A percentile compares a stretch with the other conserved stretches of the same genome.
phyloP scores from a whole-genome alignment of 139 green algal species.

The Spirogloea muscicola region DNA sequence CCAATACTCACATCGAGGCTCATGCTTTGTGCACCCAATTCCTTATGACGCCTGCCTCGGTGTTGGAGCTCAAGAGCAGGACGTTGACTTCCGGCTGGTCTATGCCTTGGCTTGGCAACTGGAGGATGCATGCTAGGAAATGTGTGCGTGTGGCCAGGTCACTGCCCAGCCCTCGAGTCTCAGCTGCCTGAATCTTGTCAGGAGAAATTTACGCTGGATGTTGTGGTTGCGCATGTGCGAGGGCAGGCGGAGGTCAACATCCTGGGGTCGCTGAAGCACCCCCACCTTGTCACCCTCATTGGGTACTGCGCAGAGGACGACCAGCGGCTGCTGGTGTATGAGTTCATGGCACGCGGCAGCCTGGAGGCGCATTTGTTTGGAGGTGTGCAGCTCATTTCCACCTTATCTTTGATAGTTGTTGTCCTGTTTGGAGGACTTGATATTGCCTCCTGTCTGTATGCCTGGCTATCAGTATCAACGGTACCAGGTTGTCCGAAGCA shows the following conservation, averaged over 20 bases:
- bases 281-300: slow-evolving; percentile 39
- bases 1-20: too few species aligned
- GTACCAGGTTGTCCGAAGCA: too few species aligned
- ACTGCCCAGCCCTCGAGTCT: too few species aligned
- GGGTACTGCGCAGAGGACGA: slow-evolving; percentile 42
- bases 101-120: too few species aligned
- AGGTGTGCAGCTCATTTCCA: slow-evolving; percentile 12
- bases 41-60: too few species aligned
- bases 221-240: neutral
- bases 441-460: neutral
- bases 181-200: too few species aligned
- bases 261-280: slow-evolving; percentile 28
- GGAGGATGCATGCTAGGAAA: too few species aligned
- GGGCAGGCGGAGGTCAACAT: slow-evolving; percentile 35
- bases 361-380: slow-evolving; percentile 36
- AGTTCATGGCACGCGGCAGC: slow-evolving; percentile 41
- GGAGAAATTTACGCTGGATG: neutral
- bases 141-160: too few species aligned
- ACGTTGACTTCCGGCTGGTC: too few species aligned
- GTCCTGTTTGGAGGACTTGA: neutral
- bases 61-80: too few species aligned
- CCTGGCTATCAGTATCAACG: too few species aligned
- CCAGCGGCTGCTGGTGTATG: slow-evolving; percentile 44
- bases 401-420: neutral
- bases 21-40: too few species aligned